A percentile compares a stretch with the other conserved stretches of the same genome.
Evolutionary conservation across 257 asterid genomes (phyloP).

Genomic region (Leonotis leonurus): DNA sequence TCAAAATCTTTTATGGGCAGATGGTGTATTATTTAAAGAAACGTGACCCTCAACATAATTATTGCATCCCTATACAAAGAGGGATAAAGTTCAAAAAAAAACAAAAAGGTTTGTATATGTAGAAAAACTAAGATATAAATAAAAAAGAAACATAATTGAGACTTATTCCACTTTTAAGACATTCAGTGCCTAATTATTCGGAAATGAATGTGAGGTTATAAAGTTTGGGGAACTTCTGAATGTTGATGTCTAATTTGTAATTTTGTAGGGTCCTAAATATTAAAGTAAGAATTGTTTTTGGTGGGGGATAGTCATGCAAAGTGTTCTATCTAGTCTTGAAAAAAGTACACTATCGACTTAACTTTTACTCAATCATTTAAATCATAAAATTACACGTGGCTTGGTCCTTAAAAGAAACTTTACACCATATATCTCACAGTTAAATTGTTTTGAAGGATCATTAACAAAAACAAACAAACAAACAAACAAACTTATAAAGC

Average conservation of each 20-base stretch:
- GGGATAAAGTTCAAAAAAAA: neutral
- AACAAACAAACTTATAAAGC: no score
- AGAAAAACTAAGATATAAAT: neutral
- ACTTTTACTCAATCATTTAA: conserved; percentile 1
- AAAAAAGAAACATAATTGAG: neutral
- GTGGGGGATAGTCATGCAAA: neutral
- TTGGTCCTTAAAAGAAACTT: no score
- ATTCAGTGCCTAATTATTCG: conserved; percentile 23
- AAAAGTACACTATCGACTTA: conserved; percentile 14
- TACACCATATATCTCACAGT: no score
- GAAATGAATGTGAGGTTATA: conserved; percentile 16
- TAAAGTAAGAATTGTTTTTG: neutral
- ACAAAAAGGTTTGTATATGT: neutral
- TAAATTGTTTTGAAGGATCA: no score
- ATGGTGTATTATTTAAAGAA: neutral
- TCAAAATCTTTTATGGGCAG: no score
- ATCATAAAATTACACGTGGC: no score
- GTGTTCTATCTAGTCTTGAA: conserved; percentile 6
- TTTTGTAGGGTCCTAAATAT: conserved; percentile 15
- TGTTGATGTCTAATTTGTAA: conserved; percentile 14
- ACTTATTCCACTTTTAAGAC: conserved; percentile 1
- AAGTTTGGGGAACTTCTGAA: conserved; percentile 22
- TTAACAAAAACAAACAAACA: no score
- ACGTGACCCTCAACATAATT: neutral
- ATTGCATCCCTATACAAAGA: neutral